Conservation (phyloP, 306 rosid genomes). For the Quercus parvula region DNA sequence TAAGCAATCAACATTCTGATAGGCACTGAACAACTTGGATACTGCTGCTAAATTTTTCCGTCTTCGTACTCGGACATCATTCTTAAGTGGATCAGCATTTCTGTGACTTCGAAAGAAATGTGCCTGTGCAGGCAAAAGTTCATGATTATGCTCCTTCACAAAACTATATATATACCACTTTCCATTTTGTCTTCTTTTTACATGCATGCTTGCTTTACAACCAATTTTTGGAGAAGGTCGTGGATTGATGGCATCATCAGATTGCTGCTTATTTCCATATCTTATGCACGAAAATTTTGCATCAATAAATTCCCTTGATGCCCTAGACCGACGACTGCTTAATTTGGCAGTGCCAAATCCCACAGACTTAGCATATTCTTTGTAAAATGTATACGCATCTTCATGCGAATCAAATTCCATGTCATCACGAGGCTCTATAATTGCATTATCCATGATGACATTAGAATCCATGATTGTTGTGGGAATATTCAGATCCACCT, state of each 20-base stretch:
- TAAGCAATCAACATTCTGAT: constrained; percentile 54
- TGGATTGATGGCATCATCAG: constrained; percentile 63
- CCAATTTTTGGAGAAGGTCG: constrained; percentile 68
- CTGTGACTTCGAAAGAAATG: constrained; percentile 61
- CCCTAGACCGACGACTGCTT: constrained; percentile 65
- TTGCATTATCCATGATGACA: constrained; percentile 22
- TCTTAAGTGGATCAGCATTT: constrained; percentile 42
- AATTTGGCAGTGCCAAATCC: constrained; percentile 68
- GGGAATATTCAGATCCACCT: constrained; percentile 27
- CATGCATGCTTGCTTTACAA: constrained; percentile 65
- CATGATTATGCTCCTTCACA: constrained; percentile 61
- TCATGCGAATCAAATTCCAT: constrained; percentile 64
- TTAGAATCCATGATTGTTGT: constrained; percentile 40
- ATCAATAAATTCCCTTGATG: constrained; percentile 59
- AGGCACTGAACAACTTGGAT: constrained; percentile 44
- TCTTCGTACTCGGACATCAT: constrained; percentile 54
- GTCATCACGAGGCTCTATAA: constrained; percentile 41
- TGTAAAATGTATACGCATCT: constrained; percentile 52
- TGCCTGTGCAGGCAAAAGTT: constrained; percentile 57
- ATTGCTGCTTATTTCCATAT: constrained; percentile 66
- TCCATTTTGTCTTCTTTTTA: constrained; percentile 58
- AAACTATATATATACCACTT: constrained; percentile 59
- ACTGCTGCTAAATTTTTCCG: constrained; percentile 42
- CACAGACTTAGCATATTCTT: constrained; percentile 52
- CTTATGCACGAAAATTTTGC: constrained; percentile 64